Base-by-base conservation (phyloP, 495 filamentous ascomycete species). In the Neurospora sp. region DNA sequence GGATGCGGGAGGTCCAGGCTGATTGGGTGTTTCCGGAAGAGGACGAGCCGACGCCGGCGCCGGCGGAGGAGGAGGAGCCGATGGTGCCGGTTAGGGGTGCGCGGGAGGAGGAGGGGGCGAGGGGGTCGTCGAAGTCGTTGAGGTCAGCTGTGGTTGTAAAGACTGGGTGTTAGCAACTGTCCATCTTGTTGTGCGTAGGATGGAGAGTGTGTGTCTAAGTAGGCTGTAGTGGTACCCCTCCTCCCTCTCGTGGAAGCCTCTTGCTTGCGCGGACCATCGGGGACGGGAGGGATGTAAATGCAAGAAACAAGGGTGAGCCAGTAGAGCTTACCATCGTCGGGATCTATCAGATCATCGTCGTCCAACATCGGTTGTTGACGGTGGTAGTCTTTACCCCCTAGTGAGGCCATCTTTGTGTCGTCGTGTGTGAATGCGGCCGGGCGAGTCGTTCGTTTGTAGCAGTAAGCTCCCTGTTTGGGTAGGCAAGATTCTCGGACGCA, bases 91-190 rank as follows among this genome's bases (percentile, higher is more conserved):
- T 89, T 73, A 97, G 84, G 42, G 92, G 93, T 27, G 90, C 86
- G 75, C 91, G 90, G 79, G 93, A 90, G 73, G 91, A 90, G 61
- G 73, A 61, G 16, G 73, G 18, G 65, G 39, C 78, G 75, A 95
- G 85, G 16, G 95, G 96, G 83, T 98, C 95, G 80, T 99, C 96
- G 76, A 97, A 92, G 78, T 97, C 93, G 84, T 96, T 92, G 80
- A 95, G 85, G 76, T 90, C 87, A 40, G 91, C 91, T 93, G 11
- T 22, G 75, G 40, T 20, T 7, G 68, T 7, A 7, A 46, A 20
- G 48, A 2, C 6, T 61, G 11, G 1, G 2, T 61, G 53, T 61
- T 35, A 61, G 53, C 27, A 27, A 16, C 16, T 35, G 46, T 61
- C 22, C 35, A 8, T 9, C 12, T 14, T 59, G 38, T 65, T 2